These are phyloP conservation scores for Gaeumannomyces tritici DNA, from an alignment of 2,329 filamentous ascomycete species.

Conservation along the genomic window DNA sequence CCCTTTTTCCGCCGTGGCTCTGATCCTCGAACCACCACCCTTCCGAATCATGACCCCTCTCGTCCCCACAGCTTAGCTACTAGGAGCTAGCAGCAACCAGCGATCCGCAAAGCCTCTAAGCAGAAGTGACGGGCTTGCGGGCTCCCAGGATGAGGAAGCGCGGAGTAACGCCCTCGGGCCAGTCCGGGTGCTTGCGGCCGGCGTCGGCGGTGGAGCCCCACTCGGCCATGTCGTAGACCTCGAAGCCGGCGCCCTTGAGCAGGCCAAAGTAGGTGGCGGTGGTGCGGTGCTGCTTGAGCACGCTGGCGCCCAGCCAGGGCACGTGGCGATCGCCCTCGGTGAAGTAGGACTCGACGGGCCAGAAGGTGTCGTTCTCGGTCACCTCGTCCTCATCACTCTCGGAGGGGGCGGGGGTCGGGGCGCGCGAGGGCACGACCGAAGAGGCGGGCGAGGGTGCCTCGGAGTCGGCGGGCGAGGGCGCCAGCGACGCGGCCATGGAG, in stretches of 20 bases:
- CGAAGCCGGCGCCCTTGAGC: slow-evolving; percentile 24
- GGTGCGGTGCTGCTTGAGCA: slow-evolving; percentile 36
- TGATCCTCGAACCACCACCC: no score
- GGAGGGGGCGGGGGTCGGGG: neutral
- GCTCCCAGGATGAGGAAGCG: slow-evolving; percentile 11
- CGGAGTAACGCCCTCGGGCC: slow-evolving; percentile 10
- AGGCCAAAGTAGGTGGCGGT: slow-evolving; percentile 28
- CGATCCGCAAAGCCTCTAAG: neutral
- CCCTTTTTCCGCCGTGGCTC: no score
- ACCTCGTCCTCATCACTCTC: neutral
- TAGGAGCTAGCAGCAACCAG: no score
- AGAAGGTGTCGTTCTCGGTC: slow-evolving; percentile 16
- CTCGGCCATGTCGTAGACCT: slow-evolving; percentile 27
- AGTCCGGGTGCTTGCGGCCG: slow-evolving; percentile 13
- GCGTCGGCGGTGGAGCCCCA: slow-evolving; percentile 17
- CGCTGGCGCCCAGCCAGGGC: slow-evolving; percentile 30
- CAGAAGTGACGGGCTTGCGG: slow-evolving; percentile 3
- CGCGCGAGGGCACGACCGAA: neutral
- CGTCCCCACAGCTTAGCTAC: no score
- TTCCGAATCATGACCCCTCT: no score
- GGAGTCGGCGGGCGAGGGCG: neutral
- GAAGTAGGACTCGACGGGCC: slow-evolving; percentile 31
- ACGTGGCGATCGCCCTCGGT: slow-evolving; percentile 28
- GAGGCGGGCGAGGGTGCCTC: neutral
- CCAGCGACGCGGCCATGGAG: no score